phyloP scores from a whole-genome alignment of 805 yeast species.

The Metschnikowia proteae region DNA sequence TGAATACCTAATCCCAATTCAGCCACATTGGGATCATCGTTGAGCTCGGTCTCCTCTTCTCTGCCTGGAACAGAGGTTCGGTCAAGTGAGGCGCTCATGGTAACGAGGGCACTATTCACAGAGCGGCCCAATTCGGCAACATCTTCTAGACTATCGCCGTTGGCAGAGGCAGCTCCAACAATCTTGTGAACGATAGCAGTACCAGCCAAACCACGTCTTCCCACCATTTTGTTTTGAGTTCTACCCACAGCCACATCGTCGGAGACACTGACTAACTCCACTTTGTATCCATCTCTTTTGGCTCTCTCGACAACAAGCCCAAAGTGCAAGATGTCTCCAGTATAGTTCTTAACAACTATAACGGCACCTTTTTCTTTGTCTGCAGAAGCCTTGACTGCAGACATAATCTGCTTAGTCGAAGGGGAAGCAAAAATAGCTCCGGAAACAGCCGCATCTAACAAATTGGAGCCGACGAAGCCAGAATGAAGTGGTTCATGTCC shows the following conservation, averaged over 20 bases:
- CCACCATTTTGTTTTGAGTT: conserved; percentile 84
- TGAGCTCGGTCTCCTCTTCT: conserved; percentile 39
- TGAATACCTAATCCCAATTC: conserved; percentile 96
- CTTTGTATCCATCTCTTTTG: conserved; percentile 66
- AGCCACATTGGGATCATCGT: conserved; percentile 55
- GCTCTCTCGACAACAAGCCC: conserved; percentile 90
- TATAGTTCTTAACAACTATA: conserved; percentile 83
- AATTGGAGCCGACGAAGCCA: conserved; percentile 83
- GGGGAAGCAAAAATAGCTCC: conserved; percentile 96
- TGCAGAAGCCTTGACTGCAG: conserved; percentile 60
- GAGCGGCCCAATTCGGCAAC: conserved; percentile 57
- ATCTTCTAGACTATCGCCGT: conserved; percentile 43
- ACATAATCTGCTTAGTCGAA: conserved; percentile 79
- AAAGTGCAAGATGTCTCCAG: conserved; percentile 91
- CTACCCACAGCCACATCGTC: conserved; percentile 96
- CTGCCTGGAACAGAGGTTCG: conserved; percentile 90
- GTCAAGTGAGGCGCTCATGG: conserved; percentile 86
- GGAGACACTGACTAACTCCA: conserved; percentile 73
- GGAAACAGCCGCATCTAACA: conserved; percentile 81
- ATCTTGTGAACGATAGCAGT: conserved; percentile 83
- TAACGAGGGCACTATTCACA: conserved; percentile 65
- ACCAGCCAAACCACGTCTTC: conserved; percentile 93
- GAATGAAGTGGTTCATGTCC: conserved; percentile 96
- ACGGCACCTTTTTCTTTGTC: conserved; percentile 59
- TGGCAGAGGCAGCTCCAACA: conserved; percentile 65